A percentile compares a stretch with the other conserved stretches of the same genome.
Conservation (phyloP, 1,284 basidiomycete species). For the Cutaneotrichosporon curvatum region DNA sequence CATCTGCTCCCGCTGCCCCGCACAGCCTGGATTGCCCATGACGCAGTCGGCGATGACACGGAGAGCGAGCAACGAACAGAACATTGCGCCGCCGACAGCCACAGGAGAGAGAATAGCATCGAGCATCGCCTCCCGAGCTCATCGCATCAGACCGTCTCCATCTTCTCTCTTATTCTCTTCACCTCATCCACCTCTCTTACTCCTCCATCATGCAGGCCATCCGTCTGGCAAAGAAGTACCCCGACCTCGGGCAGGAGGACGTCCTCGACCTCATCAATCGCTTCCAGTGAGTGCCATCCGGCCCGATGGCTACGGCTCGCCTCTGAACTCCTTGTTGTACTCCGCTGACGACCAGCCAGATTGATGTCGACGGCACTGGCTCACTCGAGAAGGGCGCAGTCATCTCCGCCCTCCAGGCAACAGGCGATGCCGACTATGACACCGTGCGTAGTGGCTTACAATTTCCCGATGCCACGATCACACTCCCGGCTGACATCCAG, state of each 20-base stretch:
- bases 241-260: conserved; percentile 82
- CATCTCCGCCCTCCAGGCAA: conserved; percentile 65
- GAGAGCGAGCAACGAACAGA: too few relatives aligned
- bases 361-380: conserved; percentile 77
- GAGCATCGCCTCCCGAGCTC: too few relatives aligned
- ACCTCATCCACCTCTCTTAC: neutral
- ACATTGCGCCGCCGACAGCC: too few relatives aligned
- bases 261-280: conserved; percentile 86
- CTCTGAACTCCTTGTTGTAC: too few relatives aligned
- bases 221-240: conserved; percentile 84
- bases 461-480: too few relatives aligned
- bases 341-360: conserved; percentile 52
- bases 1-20: too few relatives aligned
- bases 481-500: conserved; percentile 28
- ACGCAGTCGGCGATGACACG: too few relatives aligned
- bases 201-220: conserved; percentile 46
- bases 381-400: conserved; percentile 75
- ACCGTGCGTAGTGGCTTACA: conserved; percentile 53
- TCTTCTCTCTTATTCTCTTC: neutral
- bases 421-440: conserved; percentile 81
- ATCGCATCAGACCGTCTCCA: too few relatives aligned
- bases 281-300: conserved; percentile 66
- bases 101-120: too few relatives aligned
- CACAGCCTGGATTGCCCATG: too few relatives aligned
- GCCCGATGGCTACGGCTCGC: too few relatives aligned